Percentiles rank a stretch among this genome's conserved stretches.
Conservation (phyloP, 306 rosid species). For the Prunus persica region DNA sequence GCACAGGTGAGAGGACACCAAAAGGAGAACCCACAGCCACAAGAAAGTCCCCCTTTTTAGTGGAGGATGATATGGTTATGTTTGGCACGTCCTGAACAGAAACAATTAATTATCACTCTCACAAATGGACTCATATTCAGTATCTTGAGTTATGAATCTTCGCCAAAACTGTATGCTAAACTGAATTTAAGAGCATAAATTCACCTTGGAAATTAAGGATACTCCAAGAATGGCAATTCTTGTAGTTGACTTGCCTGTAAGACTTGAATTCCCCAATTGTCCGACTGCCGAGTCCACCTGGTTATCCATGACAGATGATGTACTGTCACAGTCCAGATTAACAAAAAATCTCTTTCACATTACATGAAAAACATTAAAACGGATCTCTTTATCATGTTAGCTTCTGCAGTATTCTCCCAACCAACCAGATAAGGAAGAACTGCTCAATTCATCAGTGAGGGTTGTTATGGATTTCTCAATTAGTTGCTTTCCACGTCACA, state of each 20-base stretch:
- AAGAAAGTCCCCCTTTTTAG: constrained; percentile 74
- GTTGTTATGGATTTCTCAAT: not conserved
- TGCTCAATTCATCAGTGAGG: constrained; percentile 1
- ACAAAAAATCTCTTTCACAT: constrained; percentile 23
- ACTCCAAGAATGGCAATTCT: constrained; percentile 83
- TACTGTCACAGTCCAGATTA: constrained; percentile 25
- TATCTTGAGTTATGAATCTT: constrained; percentile 5
- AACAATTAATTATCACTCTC: constrained; percentile 28
- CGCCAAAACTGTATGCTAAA: constrained; percentile 11
- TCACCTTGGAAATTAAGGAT: constrained; percentile 61
- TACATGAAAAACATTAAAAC: not conserved
- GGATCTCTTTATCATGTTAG: not conserved
- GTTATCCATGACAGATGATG: constrained; percentile 29
- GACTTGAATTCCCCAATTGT: constrained; percentile 38
- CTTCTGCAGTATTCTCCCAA: not conserved
- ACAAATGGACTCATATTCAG: constrained; percentile 14
- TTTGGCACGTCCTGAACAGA: constrained; percentile 51
- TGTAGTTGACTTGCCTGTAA: constrained; percentile 54
- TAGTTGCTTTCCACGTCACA: not conserved
- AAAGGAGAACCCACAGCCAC: constrained; percentile 94
- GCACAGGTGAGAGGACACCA: constrained; percentile 85
- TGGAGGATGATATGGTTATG: constrained; percentile 46
- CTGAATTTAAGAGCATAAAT: constrained; percentile 13
- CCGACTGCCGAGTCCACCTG: constrained; percentile 54
- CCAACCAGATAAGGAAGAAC: not conserved